Conservation (phyloP, 805 yeast species). For the Soucietia sequanensis region DNA sequence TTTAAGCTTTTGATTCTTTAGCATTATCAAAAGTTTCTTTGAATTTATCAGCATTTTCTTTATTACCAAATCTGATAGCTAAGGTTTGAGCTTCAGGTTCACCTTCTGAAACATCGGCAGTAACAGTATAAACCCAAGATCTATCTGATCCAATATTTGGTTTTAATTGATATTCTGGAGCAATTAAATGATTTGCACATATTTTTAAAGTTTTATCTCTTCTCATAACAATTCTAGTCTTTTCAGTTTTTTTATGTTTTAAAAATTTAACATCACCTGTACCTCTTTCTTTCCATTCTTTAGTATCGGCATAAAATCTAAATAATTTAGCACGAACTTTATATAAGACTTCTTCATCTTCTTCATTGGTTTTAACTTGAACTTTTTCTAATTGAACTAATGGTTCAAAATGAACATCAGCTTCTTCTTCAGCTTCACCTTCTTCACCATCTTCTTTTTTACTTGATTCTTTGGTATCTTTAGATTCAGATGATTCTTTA, state of each 20-base stretch:
- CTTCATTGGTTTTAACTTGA: slow-evolving; percentile 80
- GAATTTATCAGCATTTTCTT: slow-evolving; percentile 92
- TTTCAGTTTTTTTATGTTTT: slow-evolving; percentile 77
- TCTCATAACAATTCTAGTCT: slow-evolving; percentile 94
- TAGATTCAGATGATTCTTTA: slow-evolving; percentile 34
- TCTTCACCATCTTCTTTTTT: slow-evolving; percentile 50
- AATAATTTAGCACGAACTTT: slow-evolving; percentile 95
- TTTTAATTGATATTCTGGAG: slow-evolving; percentile 77
- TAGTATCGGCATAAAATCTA: slow-evolving; percentile 77
- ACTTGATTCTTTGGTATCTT: slow-evolving; percentile 30
- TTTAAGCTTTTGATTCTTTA: slow-evolving; percentile 43
- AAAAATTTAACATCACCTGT: slow-evolving; percentile 97
- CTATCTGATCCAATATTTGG: slow-evolving; percentile 97
- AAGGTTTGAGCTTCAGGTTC: slow-evolving; percentile 93
- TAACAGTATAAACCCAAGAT: slow-evolving; percentile 96
- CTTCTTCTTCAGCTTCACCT: slow-evolving; percentile 59
- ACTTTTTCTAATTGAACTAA: slow-evolving; percentile 92
- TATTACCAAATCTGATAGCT: slow-evolving; percentile 91
- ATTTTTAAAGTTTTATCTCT: slow-evolving; percentile 98
- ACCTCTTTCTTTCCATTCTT: slow-evolving; percentile 99
- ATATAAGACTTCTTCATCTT: slow-evolving; percentile 27
- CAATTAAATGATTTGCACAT: slow-evolving; percentile 93
- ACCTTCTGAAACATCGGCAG: slow-evolving; percentile 94
- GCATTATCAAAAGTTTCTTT: slow-evolving; percentile 90
- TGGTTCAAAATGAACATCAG: slow-evolving; percentile 94